Conservation (phyloP, 768 basidiomycete species). For the Tylopilus plumbeoviolaceoides region DNA sequence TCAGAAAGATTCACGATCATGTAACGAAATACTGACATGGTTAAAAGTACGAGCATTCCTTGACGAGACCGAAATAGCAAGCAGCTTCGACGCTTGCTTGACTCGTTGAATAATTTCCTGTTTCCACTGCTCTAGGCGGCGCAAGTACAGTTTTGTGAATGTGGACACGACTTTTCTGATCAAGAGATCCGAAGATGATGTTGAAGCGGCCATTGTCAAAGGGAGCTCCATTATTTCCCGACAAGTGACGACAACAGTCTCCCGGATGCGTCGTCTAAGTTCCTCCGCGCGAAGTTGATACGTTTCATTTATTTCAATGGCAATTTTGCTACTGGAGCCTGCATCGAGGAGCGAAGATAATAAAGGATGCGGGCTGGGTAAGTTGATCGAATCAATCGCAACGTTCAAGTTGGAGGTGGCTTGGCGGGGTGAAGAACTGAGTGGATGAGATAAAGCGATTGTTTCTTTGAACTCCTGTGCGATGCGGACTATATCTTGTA, state of each 20-base stretch:
- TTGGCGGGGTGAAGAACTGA: no score
- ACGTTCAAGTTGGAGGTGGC: no score
- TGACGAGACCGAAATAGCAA: no score
- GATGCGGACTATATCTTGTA: no score
- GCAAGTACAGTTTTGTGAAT: neutral
- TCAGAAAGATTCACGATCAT: accelerated
- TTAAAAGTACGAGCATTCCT: neutral
- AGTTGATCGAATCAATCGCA: neutral
- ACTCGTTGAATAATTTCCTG: neutral
- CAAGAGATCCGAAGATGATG: accelerated
- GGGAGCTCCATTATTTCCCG: neutral
- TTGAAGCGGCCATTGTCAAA: accelerated
- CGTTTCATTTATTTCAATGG: accelerated
- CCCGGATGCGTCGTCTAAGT: neutral
- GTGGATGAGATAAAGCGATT: no score
- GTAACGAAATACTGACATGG: neutral
- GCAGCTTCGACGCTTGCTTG: neutral
- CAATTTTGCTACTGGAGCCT: neutral
- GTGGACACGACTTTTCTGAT: neutral
- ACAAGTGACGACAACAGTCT: neutral
- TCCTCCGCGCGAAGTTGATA: neutral
- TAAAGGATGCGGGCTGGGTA: neutral
- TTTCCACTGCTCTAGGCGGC: neutral
- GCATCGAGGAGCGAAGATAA: neutral
- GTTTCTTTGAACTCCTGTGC: no score